Evolutionary conservation across 805 yeast genomes (phyloP), one percentile per base, ranked within the genome.

Genomic region (Candida dendrica): DNA sequence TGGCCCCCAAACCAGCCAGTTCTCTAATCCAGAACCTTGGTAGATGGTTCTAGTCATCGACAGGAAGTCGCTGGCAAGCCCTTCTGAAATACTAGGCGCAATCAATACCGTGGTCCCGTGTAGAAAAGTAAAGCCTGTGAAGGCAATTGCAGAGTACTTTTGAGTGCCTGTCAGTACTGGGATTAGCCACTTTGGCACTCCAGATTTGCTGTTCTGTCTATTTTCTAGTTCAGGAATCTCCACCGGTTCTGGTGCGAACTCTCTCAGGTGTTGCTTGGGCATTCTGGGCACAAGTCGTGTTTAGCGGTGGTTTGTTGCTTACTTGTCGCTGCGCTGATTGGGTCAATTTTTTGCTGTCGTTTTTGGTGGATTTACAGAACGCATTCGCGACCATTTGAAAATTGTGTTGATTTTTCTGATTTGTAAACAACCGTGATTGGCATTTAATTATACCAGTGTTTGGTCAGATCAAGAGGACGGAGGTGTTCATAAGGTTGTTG

Each of bases 21-120:
- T 55, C 52, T 83, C 91, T 13, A 78, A 59, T 1, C 61, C 48
- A 1, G 79, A 70, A 0, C 68, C 63, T 43, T 79, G 84, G 55
- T 84, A 84, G 0, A 84, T 50, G 15, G 77, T 72, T 32, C 91
- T 66, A 1, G 79, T 77, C 62, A 80, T 65, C 47, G 79, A 74
- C 39, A 84, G 64, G 27, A 77, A 48, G 40, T 79, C 81, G 40
- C 79, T 73, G 3, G 76, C 73, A 3, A 68, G 42, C 0, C 58
- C 66, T 1, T 61, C 43, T 7, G 76, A 71, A 4, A 76, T 51
- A 4, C 72, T 53, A 0, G 93, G 91, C 0, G 74, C 67, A 2
- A 75, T 48, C 0, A 75, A 63, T 5, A 79, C 82, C 0, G 81
- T 66, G 1, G 76, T 45, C 0, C 75, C 51, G 56, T 84, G 93